Evolutionary conservation across 2,329 filamentous ascomycete genomes (phyloP), one percentile per base, ranked within the genome.

Genomic region (Cryphonectria parasitica): DNA sequence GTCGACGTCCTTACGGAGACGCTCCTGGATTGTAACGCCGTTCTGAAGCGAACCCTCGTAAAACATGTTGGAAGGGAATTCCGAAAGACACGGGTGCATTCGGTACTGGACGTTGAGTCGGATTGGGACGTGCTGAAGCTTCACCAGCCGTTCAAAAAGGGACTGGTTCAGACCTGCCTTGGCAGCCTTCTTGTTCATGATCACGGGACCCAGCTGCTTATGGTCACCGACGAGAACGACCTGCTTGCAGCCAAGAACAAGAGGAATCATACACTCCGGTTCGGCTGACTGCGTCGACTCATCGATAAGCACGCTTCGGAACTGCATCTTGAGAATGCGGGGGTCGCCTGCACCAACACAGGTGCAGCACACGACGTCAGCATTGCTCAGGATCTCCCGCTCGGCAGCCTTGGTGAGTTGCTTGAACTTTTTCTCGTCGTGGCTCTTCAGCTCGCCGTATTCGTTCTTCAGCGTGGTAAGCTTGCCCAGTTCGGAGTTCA

Each of bases 101-200:
- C 96, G 95, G 80, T 99, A 99, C 80, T 99, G 96, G 52, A 97
- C 95, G 76, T 97, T 97, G 68, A 99, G 88, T 67, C 95, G 92
- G 75, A 98, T 98, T 10, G 96, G 96, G 54, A 92, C 90, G 76
- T 94, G 92, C 61, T 92, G 92, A n/a, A 98, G 88, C 77, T 95
- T 94, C 76, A 98, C 95, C 66, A 99, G 87, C 77, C 96, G 94
- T 83, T 99, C 96, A 78, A 99, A 99, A 13, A 99, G 86, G n/a
- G 95, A 98, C 81, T 98, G 96, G 82, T 98, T 98, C 22, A 99
- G 86, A 72, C 96, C 96, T 69, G 96, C 96, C 82, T 98, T 98
- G 73, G 96, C 96, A 19, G 96, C 96, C 83, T 98, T 98, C 87
- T 99, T 99, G 87, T 99, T 99, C 95, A 99, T 99, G 79, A 99